A percentile compares a stretch with the other conserved stretches of the same genome.
Evolutionary conservation across 371 early-diverging fungal genomes (phyloP).

Genomic region (Mortierella sp.): DNA sequence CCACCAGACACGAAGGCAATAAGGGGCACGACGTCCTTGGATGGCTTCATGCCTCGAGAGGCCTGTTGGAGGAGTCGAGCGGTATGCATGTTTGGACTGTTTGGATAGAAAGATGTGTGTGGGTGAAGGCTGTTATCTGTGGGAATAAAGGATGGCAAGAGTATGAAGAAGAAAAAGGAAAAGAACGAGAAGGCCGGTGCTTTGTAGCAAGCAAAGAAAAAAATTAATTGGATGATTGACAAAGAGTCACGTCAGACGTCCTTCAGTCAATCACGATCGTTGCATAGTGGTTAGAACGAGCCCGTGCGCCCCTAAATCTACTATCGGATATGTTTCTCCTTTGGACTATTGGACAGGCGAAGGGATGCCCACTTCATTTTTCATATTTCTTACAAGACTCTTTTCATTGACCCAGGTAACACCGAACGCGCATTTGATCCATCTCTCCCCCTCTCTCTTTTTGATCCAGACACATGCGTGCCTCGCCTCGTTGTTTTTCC

Average conservation of each 20-base stretch:
- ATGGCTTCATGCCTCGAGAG: slow-evolving; percentile 25
- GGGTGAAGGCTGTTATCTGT: background rate
- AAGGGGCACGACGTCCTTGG: slow-evolving; percentile 23
- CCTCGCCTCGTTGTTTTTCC: no score
- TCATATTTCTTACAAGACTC: no score
- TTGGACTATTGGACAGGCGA: no score
- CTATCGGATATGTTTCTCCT: no score
- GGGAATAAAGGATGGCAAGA: background rate
- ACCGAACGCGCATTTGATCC: no score
- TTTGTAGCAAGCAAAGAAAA: background rate
- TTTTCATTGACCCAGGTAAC: no score
- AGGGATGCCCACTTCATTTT: no score
- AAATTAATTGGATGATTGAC: background rate
- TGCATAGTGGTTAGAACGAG: background rate
- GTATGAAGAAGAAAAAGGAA: background rate
- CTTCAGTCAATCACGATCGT: background rate
- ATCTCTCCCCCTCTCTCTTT: no score
- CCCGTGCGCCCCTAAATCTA: no score
- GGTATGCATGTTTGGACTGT: slow-evolving; percentile 23
- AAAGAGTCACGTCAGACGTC: background rate
- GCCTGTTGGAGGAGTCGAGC: slow-evolving; percentile 29
- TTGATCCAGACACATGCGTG: no score
- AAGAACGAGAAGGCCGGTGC: background rate
- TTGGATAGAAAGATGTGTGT: background rate
- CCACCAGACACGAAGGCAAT: slow-evolving; percentile 27